Percentiles rank a stretch among this genome's conserved stretches.
phyloP scores from a whole-genome alignment of 1,139 yeast species.

The Pichia sp. region DNA sequence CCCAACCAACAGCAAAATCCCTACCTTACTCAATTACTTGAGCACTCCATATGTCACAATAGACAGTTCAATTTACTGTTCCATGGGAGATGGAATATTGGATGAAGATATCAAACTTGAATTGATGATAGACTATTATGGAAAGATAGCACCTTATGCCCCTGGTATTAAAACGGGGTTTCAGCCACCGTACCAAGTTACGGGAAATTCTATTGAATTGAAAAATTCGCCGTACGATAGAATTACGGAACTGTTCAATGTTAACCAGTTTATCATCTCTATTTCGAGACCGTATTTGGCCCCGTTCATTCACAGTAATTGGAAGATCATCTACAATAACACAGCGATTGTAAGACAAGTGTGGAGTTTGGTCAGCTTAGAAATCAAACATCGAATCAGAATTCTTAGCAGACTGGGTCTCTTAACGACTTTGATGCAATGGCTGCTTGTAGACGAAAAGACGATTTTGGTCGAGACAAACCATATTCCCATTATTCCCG shows the following conservation, averaged over 20 bases:
- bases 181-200: slow-evolving; percentile 37
- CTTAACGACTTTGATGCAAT: slow-evolving; percentile 59
- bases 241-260: slow-evolving; percentile 86
- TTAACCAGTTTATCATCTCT: slow-evolving; percentile 83
- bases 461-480: slow-evolving; percentile 61
- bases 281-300: slow-evolving; percentile 91
- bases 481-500: slow-evolving; percentile 89
- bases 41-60: slow-evolving; percentile 92
- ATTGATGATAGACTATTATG: slow-evolving; percentile 61
- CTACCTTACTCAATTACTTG: slow-evolving; percentile 78
- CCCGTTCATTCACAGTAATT: slow-evolving; percentile 75
- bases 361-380: slow-evolving; percentile 44
- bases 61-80: slow-evolving; percentile 71
- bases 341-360: slow-evolving; percentile 30
- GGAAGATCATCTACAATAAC: slow-evolving; percentile 43
- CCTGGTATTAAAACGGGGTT: slow-evolving; percentile 20
- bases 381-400: slow-evolving; percentile 76
- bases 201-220: slow-evolving; percentile 8
- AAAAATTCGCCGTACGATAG: slow-evolving; percentile 50
- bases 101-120: slow-evolving; percentile 29
- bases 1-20: slow-evolving; percentile 65
- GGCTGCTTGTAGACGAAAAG: slow-evolving; percentile 82
- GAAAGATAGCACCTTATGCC: slow-evolving; percentile 26
- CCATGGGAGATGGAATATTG: slow-evolving; percentile 58
- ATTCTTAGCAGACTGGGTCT: slow-evolving; percentile 74